A percentile compares a stretch with the other conserved stretches of the same genome.
Conservation (phyloP, 305 asterid species). For the Petunia hybrid region DNA sequence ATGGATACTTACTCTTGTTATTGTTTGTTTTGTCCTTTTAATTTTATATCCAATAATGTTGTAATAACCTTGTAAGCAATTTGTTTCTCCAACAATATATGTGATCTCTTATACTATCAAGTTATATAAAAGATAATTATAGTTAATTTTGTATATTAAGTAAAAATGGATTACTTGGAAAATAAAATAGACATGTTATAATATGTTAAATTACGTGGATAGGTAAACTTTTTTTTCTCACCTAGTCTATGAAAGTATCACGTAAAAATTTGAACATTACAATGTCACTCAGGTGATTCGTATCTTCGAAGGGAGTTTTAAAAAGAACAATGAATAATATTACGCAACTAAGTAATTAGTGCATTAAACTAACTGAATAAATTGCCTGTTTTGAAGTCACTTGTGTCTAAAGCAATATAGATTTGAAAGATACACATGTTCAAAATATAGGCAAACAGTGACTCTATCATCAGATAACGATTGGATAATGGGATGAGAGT, state of each 20-base stretch:
- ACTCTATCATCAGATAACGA: neutral
- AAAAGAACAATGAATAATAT: neutral
- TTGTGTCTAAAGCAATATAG: neutral
- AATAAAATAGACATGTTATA: too few species aligned
- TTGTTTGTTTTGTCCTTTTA: neutral
- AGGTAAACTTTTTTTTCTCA: neutral
- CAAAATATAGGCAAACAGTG: neutral
- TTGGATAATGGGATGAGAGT: neutral
- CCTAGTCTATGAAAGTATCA: neutral
- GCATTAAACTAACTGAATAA: neutral
- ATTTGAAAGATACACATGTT: neutral
- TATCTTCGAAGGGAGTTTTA: neutral
- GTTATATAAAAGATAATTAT: too few species aligned
- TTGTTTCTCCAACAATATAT: slow-evolving; percentile 21
- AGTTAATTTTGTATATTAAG: too few species aligned
- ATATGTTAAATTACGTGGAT: too few species aligned
- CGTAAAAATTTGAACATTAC: neutral
- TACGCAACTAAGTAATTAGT: neutral
- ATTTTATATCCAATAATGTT: slow-evolving; percentile 17
- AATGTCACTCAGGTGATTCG: neutral
- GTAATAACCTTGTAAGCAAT: neutral
- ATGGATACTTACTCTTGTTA: neutral
- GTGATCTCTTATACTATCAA: neutral
- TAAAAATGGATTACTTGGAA: too few species aligned
- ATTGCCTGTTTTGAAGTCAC: neutral